Conservation (phyloP, 2,329 filamentous ascomycete species). For the Leptographium galeiforme region DNA sequence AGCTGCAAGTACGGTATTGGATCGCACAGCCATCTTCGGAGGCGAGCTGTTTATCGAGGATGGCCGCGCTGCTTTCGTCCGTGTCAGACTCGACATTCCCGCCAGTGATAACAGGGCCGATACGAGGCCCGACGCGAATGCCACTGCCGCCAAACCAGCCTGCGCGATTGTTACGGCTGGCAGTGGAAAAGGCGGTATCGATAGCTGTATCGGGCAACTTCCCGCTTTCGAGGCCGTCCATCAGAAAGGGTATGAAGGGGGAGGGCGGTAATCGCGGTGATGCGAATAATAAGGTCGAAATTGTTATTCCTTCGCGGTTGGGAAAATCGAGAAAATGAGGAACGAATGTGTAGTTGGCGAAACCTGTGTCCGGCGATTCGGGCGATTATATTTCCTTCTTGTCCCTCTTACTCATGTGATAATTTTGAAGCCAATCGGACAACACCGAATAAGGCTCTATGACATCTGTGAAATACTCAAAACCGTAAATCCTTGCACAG, state of each 20-base stretch:
- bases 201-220: neutral
- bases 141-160: slow-evolving; percentile 25
- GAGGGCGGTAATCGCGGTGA: too few relatives aligned
- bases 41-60: slow-evolving; percentile 55
- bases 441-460: neutral
- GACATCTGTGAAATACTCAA: too few relatives aligned
- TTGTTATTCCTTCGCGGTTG: too few relatives aligned
- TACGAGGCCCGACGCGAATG: slow-evolving; percentile 36
- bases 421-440: neutral
- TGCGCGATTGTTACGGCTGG: slow-evolving; percentile 16
- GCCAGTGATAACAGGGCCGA: slow-evolving; percentile 30
- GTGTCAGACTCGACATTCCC: slow-evolving; percentile 23
- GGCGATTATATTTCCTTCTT: too few relatives aligned
- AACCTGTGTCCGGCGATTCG: too few relatives aligned
- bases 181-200: slow-evolving; percentile 5
- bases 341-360: too few relatives aligned
- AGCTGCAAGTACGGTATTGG: slow-evolving; percentile 85
- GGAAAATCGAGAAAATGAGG: too few relatives aligned
- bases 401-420: too few relatives aligned
- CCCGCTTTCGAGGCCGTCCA: slow-evolving; percentile 7
- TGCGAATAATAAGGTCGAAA: too few relatives aligned
- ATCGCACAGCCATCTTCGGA: slow-evolving; percentile 67
- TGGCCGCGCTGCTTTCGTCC: slow-evolving; percentile 32
- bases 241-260: neutral
- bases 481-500: too few relatives aligned